A percentile compares a stretch with the other conserved stretches of the same genome.
Evolutionary conservation across 1,284 basidiomycete genomes (phyloP).

Genomic region (Tremellales sp.): DNA sequence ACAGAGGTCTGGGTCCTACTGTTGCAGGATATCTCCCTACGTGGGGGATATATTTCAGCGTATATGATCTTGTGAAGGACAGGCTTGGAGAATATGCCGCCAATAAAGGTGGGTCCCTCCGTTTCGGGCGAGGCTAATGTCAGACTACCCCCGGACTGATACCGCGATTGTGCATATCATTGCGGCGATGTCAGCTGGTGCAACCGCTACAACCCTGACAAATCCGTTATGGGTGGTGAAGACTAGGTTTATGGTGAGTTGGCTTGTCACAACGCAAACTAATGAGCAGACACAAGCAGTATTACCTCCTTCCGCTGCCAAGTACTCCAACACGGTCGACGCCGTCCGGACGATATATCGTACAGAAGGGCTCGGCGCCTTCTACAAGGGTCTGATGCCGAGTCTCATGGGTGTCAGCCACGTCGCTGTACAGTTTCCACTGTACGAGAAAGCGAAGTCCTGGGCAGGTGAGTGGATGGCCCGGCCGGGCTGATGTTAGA

Average conservation of each 20-base stretch:
- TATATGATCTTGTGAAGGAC: conserved; percentile 89
- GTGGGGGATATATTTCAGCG: conserved; percentile 97
- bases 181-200: conserved; percentile 89
- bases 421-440: conserved; percentile 90
- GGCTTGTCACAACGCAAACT: not conserved
- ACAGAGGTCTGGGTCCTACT: conserved; percentile 91
- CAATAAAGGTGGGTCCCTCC: not conserved
- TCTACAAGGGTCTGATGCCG: conserved; percentile 86
- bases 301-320: conserved; percentile 66
- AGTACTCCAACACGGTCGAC: conserved; percentile 81
- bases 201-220: conserved; percentile 81
- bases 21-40: conserved; percentile 91
- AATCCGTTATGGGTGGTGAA: conserved; percentile 97
- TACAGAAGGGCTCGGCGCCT: conserved; percentile 74
- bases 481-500: conserved; percentile 1
- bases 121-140: conserved; percentile 1
- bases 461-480: conserved; percentile 63
- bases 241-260: conserved; percentile 88
- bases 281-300: conserved; percentile 43
- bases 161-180: conserved; percentile 63
- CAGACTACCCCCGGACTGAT: conserved; percentile 23
- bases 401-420: conserved; percentile 84
- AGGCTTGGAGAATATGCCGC: conserved; percentile 59
- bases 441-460: conserved; percentile 87
- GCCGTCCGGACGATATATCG: conserved; percentile 81